Base-by-base conservation (phyloP, 1,284 basidiomycete genomes). In the Pseudozyma pruni region DNA sequence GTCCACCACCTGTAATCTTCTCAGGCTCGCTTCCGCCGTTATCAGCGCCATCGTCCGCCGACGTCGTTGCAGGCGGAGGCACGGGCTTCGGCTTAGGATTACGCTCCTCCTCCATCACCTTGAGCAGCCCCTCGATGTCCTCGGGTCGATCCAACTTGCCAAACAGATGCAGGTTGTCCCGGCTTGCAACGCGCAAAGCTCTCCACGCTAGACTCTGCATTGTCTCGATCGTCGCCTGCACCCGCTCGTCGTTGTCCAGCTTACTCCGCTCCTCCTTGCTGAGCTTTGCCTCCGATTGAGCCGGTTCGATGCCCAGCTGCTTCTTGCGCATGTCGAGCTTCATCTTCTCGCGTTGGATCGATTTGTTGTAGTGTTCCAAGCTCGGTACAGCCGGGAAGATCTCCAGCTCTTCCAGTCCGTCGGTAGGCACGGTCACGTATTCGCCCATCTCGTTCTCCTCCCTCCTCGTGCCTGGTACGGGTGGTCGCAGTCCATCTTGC, bases 401-500 rank as follows among this genome's bases (percentile, higher is more conserved):
- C 44, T 82, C 78, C 27, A 81, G 61, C 25, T 75, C 76, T 38
- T 81, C 80, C 2, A 81, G 53, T 0, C 79, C 79, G 42, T 82
- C 79, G 17, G 70, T 74, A 11, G 60, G n/a, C 8, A 74, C 41
- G 13, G 67, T 62, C 9, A 76, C 62, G 39, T 70, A 61, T 13
- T 68, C 48, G 49, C 78, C 78, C 32, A 69, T 62, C 19, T 78
- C 79, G 48, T 76, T 59, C 32, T 75, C 72, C 13, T 51, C 53
- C 33, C 57, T 39, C 14, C 76, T 50, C 19, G 54, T 60, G 4
- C 67, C 57, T 10, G 72, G 52, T 2, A 60, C 57, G 1, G 69
- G 61, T 6, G 70, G 67, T n/a, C 33, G 44, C 9, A 80, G 61
- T 2, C 80, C 80, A 14, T 80, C 75, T n/a, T 46, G 53, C 80